Evolutionary conservation across 768 basidiomycete species (phyloP).

Genomic region (Psilocybe tampanensis): DNA sequence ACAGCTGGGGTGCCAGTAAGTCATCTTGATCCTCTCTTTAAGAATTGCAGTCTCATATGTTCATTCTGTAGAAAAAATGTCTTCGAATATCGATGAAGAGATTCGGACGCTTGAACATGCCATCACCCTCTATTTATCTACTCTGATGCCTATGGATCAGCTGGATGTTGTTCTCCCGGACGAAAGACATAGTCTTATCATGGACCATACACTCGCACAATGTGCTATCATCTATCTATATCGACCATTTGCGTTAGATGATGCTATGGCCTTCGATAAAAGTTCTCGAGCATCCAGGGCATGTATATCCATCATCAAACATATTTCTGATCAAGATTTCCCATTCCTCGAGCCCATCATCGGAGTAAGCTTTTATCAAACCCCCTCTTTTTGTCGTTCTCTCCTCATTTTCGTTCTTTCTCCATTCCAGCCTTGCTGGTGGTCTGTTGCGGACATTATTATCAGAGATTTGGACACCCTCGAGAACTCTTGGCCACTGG

Average conservation of each 20-base stretch:
- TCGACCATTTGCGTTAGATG: constrained; percentile 60
- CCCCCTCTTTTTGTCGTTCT: too few species aligned
- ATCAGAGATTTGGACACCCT: constrained; percentile 66
- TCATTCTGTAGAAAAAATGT: constrained; percentile 42
- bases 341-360: constrained; percentile 78
- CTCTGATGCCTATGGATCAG: constrained; percentile 67
- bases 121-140: constrained; percentile 63
- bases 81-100: constrained; percentile 55
- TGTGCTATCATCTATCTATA: constrained; percentile 69
- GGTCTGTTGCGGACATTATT: constrained; percentile 64
- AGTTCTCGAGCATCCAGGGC: constrained; percentile 65
- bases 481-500: constrained; percentile 64
- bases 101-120: constrained; percentile 64
- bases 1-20: constrained; percentile 64
- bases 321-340: constrained; percentile 64
- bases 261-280: constrained; percentile 64
- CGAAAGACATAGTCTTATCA: constrained; percentile 61
- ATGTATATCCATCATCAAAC: constrained; percentile 61
- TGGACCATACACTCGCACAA: constrained; percentile 67
- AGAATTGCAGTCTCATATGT: constrained; percentile 9
- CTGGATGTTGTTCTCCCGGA: constrained; percentile 55
- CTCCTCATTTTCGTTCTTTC: constrained; percentile 3
- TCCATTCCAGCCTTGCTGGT: constrained; percentile 66
- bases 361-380: constrained; percentile 51
- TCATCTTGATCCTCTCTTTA: background rate